Percentiles rank a stretch among this genome's conserved stretches.
These are phyloP conservation scores for Tilletia indica DNA, from an alignment of 1,284 basidiomycete genomes.

Conservation along the genomic window DNA sequence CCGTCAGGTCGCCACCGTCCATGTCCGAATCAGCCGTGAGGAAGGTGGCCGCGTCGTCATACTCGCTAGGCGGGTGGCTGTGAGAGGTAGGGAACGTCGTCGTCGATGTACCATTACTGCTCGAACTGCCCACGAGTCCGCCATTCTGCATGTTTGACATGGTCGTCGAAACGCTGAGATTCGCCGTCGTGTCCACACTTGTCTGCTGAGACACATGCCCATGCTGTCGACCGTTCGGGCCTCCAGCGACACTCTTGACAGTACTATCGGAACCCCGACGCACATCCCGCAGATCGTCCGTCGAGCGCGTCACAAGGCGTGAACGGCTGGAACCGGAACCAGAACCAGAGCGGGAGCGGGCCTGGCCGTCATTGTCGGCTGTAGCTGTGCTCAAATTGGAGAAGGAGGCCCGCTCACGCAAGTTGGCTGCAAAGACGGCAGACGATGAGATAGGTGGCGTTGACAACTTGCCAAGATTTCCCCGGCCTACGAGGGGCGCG, in stretches of 20 bases:
- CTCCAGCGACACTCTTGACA: background rate
- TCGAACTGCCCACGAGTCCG: slow-evolving; percentile 4
- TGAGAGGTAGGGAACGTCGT: slow-evolving; percentile 7
- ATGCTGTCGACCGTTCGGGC: background rate
- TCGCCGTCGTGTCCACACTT: background rate
- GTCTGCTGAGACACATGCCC: background rate
- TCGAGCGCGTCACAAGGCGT: background rate
- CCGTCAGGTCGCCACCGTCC: background rate
- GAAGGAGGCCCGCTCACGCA: slow-evolving; percentile 7
- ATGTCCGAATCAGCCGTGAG: background rate
- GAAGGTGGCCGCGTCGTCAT: slow-evolving; percentile 3
- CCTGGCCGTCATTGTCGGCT: background rate
- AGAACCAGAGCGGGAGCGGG: background rate
- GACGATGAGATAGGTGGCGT: slow-evolving; percentile 6
- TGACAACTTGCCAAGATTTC: slow-evolving; percentile 5
- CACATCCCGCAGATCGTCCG: background rate
- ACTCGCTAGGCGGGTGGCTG: slow-evolving; percentile 7
- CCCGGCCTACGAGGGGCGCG: background rate
- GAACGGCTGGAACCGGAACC: background rate
- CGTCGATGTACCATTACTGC: slow-evolving; percentile 7
- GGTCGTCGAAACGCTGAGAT: background rate
- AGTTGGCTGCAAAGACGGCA: background rate
- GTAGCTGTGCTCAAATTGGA: background rate
- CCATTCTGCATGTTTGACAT: background rate
- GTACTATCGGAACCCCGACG: background rate